Percentiles rank a stretch among this genome's conserved stretches.
Evolutionary conservation across 345 rosid species (phyloP).

Genomic region (Salix suchowensis): DNA sequence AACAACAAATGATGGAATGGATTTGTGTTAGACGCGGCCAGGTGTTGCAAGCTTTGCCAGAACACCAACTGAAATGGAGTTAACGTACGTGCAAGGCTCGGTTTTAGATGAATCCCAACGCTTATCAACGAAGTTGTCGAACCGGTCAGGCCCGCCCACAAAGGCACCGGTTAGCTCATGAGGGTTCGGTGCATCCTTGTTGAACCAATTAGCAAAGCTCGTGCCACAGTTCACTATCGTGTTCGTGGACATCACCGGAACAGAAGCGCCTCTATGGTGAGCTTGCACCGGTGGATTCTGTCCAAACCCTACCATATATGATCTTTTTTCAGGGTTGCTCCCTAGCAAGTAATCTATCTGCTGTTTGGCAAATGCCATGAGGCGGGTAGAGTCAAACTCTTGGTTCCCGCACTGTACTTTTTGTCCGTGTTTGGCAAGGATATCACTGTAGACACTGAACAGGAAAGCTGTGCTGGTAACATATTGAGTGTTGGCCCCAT

Average conservation of each 20-base stretch:
- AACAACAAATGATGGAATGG: neutral
- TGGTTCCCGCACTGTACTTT: conserved; percentile 48
- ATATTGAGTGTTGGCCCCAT: conserved; percentile 83
- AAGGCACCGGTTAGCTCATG: conserved; percentile 84
- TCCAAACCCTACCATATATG: conserved; percentile 91
- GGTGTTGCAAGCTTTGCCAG: conserved; percentile 64
- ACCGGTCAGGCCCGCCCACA: conserved; percentile 80
- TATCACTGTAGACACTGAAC: conserved; percentile 49
- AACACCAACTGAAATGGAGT: conserved; percentile 61
- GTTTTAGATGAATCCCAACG: conserved; percentile 60
- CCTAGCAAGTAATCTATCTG: conserved; percentile 91
- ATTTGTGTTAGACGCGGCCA: neutral
- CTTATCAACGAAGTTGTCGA: conserved; percentile 57
- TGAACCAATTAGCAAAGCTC: conserved; percentile 61
- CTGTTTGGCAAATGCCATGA: conserved; percentile 57
- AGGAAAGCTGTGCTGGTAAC: conserved; percentile 63
- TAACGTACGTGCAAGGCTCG: conserved; percentile 90
- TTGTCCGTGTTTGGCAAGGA: conserved; percentile 40
- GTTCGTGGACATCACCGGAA: conserved; percentile 27
- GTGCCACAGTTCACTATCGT: conserved; percentile 38
- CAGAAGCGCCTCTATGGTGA: conserved; percentile 85
- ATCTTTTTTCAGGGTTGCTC: conserved; percentile 65
- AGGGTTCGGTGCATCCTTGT: conserved; percentile 49
- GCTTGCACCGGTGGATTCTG: conserved; percentile 69
- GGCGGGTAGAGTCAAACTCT: conserved; percentile 40